phyloP scores from a whole-genome alignment of 2,329 filamentous ascomycete species.

The Trichoderma arundinaceum region DNA sequence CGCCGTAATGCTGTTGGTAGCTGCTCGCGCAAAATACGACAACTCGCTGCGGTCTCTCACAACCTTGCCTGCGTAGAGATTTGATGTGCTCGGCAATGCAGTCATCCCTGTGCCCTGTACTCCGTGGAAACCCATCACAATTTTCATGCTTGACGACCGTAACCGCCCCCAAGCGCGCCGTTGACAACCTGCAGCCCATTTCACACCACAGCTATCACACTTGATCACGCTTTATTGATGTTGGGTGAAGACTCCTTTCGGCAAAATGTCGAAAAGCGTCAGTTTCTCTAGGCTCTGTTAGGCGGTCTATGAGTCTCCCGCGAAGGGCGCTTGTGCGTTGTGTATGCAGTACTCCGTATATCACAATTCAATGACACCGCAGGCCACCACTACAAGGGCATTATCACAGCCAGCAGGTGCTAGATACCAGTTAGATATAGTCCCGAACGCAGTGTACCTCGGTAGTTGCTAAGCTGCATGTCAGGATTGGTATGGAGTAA shows the following conservation, averaged over 20 bases:
- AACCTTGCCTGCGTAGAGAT: not conserved
- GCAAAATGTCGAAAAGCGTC: not conserved
- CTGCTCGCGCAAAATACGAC: not conserved
- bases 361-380: not conserved
- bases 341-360: too few species aligned
- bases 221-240: constrained; percentile 4
- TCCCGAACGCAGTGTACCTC: not conserved
- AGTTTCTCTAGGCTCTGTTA: not conserved
- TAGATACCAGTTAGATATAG: too few species aligned
- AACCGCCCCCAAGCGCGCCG: constrained; percentile 19
- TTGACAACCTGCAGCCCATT: not conserved
- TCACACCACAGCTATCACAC: constrained; percentile 1
- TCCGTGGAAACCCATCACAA: not conserved
- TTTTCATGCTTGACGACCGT: not conserved
- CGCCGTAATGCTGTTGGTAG: not conserved
- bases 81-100: not conserved
- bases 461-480: not conserved
- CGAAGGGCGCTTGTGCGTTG: not conserved
- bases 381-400: not conserved
- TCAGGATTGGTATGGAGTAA: not conserved
- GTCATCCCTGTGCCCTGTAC: not conserved
- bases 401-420: not conserved
- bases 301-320: not conserved
- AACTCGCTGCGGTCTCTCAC: not conserved
- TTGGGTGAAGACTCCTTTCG: not conserved